Evolutionary conservation across 768 basidiomycete species (phyloP).

Genomic region (Austroboletus eburneus): DNA sequence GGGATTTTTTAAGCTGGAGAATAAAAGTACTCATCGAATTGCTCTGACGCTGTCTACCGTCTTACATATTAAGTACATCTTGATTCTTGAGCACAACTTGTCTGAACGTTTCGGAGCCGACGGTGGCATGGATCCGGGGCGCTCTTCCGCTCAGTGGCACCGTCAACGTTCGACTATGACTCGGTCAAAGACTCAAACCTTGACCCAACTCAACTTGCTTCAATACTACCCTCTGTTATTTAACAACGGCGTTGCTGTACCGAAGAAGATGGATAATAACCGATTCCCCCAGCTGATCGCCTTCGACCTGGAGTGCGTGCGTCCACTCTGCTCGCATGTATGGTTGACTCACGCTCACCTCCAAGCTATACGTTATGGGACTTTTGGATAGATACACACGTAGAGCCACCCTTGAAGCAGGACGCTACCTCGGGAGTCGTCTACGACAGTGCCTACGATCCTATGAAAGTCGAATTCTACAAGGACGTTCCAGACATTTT

Average conservation of each 20-base stretch:
- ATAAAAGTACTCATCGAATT: no score
- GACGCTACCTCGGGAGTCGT: conserved; percentile 28
- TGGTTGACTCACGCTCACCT: neutral
- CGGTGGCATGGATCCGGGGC: no score
- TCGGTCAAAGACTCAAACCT: no score
- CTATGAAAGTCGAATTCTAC: conserved; percentile 59
- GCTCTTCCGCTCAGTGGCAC: no score
- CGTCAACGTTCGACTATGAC: no score
- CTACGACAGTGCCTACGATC: conserved; percentile 21
- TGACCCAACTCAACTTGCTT: no score
- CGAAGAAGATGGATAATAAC: conserved; percentile 15
- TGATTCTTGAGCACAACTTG: no score
- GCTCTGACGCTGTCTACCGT: no score
- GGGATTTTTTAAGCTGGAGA: no score
- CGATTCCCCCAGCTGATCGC: conserved; percentile 61
- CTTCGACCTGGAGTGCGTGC: conserved; percentile 75
- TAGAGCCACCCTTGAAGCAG: conserved; percentile 53
- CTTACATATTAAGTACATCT: no score
- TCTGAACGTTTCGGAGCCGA: no score
- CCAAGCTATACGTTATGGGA: conserved; percentile 81
- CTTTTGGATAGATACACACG: conserved; percentile 82
- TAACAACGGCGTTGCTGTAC: neutral
- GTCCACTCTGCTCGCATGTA: neutral
- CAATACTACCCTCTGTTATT: neutral
- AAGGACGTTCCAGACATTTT: conserved; percentile 72